Conservation (phyloP, 1,284 basidiomycete genomes). For the Ceratobasidium sp. region DNA sequence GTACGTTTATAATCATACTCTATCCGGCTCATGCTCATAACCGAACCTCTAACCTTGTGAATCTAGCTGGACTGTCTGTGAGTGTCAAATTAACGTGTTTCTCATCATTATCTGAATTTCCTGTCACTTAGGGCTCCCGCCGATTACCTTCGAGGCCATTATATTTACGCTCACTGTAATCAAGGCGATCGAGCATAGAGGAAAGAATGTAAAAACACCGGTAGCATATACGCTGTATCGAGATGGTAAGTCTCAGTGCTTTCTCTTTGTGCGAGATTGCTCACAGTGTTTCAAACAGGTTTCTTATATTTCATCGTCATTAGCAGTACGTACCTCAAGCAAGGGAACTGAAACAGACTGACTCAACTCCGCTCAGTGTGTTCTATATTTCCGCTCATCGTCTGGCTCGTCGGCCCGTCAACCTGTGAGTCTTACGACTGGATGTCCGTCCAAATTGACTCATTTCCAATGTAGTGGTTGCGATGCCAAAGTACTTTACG, state of each 20-base stretch:
- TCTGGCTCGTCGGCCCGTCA: constrained; percentile 41
- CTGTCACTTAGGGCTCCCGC: constrained; percentile 42
- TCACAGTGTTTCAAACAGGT: background rate
- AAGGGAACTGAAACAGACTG: background rate
- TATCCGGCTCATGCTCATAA: background rate
- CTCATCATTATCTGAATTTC: background rate
- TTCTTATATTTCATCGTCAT: constrained; percentile 47
- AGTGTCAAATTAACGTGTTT: background rate
- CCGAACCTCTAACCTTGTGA: background rate
- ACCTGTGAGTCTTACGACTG: constrained; percentile 17
- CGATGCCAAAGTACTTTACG: constrained; percentile 44
- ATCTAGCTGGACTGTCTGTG: constrained; percentile 38
- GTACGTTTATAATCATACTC: background rate
- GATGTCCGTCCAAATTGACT: background rate
- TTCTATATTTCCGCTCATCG: constrained; percentile 46
- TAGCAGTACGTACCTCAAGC: constrained; percentile 21
- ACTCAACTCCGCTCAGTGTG: constrained; percentile 38
- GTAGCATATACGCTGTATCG: constrained; percentile 47
- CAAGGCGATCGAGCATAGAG: constrained; percentile 40
- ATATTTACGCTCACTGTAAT: constrained; percentile 45
- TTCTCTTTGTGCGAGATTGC: background rate
- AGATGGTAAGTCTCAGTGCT: constrained; percentile 33
- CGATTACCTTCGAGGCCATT: constrained; percentile 42
- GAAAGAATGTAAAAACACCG: constrained; percentile 38
- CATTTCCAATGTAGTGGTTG: constrained; percentile 30